phyloP scores from a whole-genome alignment of 768 basidiomycete genomes.

The Infundibulicybe gibba region DNA sequence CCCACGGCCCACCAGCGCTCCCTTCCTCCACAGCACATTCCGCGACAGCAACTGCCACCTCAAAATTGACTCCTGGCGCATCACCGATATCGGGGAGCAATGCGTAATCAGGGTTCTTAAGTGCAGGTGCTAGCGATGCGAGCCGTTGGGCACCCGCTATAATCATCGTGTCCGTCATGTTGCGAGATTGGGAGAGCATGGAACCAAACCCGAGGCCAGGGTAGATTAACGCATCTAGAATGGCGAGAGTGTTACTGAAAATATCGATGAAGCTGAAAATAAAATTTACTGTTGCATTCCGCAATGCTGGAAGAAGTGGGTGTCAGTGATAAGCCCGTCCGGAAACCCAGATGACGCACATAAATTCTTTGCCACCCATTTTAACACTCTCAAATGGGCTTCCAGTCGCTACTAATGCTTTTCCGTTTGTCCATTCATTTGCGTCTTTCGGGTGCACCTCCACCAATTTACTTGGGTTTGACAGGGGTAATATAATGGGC shows the following conservation, averaged over 20 bases:
- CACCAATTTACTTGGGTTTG: slow-evolving; percentile 74
- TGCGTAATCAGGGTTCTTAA: slow-evolving; percentile 64
- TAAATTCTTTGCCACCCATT: slow-evolving; percentile 62
- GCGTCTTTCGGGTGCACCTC: slow-evolving; percentile 74
- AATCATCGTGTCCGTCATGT: slow-evolving; percentile 84
- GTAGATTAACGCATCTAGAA: slow-evolving; percentile 70
- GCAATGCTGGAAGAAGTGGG: slow-evolving; percentile 45
- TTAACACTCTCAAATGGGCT: slow-evolving; percentile 78
- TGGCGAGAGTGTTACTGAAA: background rate
- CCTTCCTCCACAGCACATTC: slow-evolving; percentile 78
- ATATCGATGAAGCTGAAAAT: background rate
- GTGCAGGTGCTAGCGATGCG: slow-evolving; percentile 72
- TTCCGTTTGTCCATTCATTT: slow-evolving; percentile 76
- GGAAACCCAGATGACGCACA: slow-evolving; percentile 34
- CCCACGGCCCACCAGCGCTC: slow-evolving; percentile 55
- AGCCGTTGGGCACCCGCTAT: slow-evolving; percentile 75
- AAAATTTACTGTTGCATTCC: slow-evolving; percentile 60
- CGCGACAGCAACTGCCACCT: slow-evolving; percentile 80
- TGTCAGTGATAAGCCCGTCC: background rate
- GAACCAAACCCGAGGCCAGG: slow-evolving; percentile 84
- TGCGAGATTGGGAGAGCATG: slow-evolving; percentile 59
- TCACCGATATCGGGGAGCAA: slow-evolving; percentile 78
- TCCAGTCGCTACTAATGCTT: slow-evolving; percentile 79
- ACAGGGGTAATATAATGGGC: slow-evolving; percentile 83
- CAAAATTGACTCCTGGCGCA: slow-evolving; percentile 70